Evolutionary conservation across 345 rosid genomes (phyloP).

Genomic region (Ceriops tagal): DNA sequence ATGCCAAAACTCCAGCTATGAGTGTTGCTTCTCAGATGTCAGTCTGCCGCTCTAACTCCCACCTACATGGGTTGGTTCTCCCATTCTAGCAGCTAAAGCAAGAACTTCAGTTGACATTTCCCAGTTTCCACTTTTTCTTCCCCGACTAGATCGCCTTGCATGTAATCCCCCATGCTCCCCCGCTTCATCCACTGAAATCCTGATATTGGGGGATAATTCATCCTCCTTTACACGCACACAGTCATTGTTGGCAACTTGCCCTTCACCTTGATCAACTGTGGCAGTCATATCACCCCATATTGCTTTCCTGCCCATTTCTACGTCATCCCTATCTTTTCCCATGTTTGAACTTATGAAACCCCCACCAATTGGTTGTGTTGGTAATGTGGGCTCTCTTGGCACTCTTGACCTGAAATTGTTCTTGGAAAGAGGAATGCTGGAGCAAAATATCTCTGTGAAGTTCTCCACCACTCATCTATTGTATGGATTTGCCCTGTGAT

Average conservation of each 20-base stretch:
- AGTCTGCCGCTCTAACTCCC: slow-evolving; percentile 54
- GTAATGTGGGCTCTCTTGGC: slow-evolving; percentile 57
- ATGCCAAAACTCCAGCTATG: slow-evolving; percentile 30
- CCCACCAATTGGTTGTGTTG: slow-evolving; percentile 55
- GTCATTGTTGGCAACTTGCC: slow-evolving; percentile 49
- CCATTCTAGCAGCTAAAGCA: slow-evolving; percentile 85
- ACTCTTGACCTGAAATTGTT: slow-evolving; percentile 73
- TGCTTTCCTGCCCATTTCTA: slow-evolving; percentile 94
- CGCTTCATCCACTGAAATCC: slow-evolving; percentile 60
- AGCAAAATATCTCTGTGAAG: slow-evolving; percentile 71
- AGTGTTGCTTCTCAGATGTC: slow-evolving; percentile 46
- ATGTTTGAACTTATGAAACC: slow-evolving; percentile 94
- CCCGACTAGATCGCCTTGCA: slow-evolving; percentile 79
- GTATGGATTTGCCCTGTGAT: slow-evolving; percentile 59
- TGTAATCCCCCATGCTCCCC: slow-evolving; percentile 61
- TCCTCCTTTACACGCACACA: slow-evolving; percentile 72
- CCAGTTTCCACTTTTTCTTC: slow-evolving; percentile 77
- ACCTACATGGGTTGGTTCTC: slow-evolving; percentile 62
- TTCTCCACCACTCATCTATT: slow-evolving; percentile 63
- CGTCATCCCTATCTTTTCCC: slow-evolving; percentile 84
- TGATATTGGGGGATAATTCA: slow-evolving; percentile 75
- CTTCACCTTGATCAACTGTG: slow-evolving; percentile 55
- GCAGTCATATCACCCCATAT: slow-evolving; percentile 86
- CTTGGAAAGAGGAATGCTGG: slow-evolving; percentile 57
- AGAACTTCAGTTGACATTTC: slow-evolving; percentile 81